Conservation (phyloP, 2,329 filamentous ascomycete genomes). For the Penicillium paneum region DNA sequence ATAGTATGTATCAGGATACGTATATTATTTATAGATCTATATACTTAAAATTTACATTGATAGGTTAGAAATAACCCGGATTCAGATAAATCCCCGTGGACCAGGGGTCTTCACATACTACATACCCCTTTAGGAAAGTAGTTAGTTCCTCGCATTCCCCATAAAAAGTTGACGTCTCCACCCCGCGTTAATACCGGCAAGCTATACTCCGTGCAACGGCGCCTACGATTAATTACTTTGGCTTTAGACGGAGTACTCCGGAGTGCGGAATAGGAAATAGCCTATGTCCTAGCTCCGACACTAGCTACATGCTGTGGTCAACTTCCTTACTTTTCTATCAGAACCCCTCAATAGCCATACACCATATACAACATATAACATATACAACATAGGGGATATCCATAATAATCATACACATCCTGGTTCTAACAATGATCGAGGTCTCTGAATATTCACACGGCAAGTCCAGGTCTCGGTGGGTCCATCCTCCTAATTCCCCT, state of each 20-base stretch:
- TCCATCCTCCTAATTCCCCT: neutral
- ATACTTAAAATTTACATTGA: neutral
- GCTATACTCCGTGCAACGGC: neutral
- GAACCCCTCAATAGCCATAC: neutral
- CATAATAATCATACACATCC: neutral
- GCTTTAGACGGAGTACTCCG: too few relatives aligned
- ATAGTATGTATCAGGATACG: too few relatives aligned
- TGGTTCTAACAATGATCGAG: neutral
- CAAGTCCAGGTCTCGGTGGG: neutral
- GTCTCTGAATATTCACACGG: neutral
- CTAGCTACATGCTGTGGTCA: neutral
- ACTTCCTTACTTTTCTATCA: neutral
- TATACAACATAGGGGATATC: neutral
- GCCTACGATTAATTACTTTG: neutral
- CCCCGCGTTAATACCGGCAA: conserved; percentile 4
- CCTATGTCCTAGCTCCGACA: neutral
- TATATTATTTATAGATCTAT: too few relatives aligned
- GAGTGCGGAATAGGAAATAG: neutral
- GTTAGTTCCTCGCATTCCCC: neutral
- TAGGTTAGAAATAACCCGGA: neutral
- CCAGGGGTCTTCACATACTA: neutral
- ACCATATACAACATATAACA: neutral
- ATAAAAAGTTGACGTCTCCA: neutral
- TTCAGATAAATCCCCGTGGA: neutral
- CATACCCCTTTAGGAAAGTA: neutral